Base-by-base conservation (phyloP, 148 eudicot genomes). In the Gaultheria prostrata region DNA sequence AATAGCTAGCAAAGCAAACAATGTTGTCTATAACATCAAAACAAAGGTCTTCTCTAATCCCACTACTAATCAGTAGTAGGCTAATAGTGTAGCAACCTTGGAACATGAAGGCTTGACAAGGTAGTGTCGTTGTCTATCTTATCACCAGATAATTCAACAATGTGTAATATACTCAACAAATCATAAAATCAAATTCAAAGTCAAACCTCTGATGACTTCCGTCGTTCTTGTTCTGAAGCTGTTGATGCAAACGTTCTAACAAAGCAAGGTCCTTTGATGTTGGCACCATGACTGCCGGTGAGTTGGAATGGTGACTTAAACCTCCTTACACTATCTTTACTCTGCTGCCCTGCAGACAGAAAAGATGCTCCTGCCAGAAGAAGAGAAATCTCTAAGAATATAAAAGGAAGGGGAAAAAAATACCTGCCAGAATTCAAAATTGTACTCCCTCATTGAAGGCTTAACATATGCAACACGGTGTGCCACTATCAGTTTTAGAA, bases 241-340 rank as follows among this genome's bases (percentile, higher is more conserved):
- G 83, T 84, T 76, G 89, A 87, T 67, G 87, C 85, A 76, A 87
- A 87, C 63, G 85, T 80, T 69, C 89, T 83, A 48, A 72, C 82
- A 77, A 71, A 83, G 82, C 49, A 67, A 48, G 87, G 49, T 76
- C 75, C 77, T 35, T 67, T 65, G 63, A 48, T 18, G 26, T 49
- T 33, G 63, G 43, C 43, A 21, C 84, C 80, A 75, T 26, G 15
- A 30, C 45, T 78, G 54, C 51, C 50, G 30, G 84, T 26, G 73
- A 76, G 85, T 51, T 79, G 85, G 82, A 85, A 82, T 56, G 75
- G 82, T 76, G 80, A 85, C 80, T 26, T 85, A 69, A 61, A 57
- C 43, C 71, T 57, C 72, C 69, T 12, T 43, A 78, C 33, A 83
- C 53, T 49, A 69, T 56, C 78, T 73, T 65, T 80, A 61, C 81